Evolutionary conservation across 176 grass and related monocot genomes (phyloP).

Genomic region (Triticum timopheevii): DNA sequence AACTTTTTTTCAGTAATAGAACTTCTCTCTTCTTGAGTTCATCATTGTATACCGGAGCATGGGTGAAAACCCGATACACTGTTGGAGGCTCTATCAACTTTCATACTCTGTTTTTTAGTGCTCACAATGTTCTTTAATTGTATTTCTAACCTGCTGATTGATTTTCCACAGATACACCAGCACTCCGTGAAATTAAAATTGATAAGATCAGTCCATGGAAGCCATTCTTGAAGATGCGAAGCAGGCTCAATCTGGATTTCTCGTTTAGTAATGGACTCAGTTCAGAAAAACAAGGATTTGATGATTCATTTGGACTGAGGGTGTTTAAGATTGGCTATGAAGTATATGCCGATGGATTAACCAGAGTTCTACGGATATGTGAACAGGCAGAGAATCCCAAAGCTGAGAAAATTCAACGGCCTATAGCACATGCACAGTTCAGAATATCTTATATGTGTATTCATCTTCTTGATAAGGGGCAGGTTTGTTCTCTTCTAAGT

Average conservation of each 20-base stretch:
- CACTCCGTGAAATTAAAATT: slow-evolving; percentile 86
- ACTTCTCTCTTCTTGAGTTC: neutral
- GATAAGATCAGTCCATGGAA: slow-evolving; percentile 79
- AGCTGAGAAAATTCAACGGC: slow-evolving; percentile 47
- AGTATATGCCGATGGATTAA: slow-evolving; percentile 82
- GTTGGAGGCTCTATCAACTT: neutral
- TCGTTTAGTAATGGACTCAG: slow-evolving; percentile 48
- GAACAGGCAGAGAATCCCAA: slow-evolving; percentile 46
- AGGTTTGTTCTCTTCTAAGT: slow-evolving; percentile 53
- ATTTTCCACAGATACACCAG: slow-evolving; percentile 66
- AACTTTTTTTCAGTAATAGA: neutral
- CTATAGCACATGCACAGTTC: slow-evolving; percentile 58
- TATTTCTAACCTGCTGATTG: slow-evolving; percentile 28
- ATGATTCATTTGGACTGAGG: slow-evolving; percentile 55
- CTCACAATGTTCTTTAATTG: slow-evolving; percentile 18
- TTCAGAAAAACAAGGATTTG: slow-evolving; percentile 53
- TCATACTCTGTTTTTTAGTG: neutral
- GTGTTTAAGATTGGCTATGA: slow-evolving; percentile 73
- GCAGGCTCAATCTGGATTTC: slow-evolving; percentile 62
- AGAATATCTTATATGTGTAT: slow-evolving; percentile 58
- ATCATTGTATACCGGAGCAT: neutral
- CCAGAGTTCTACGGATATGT: slow-evolving; percentile 71
- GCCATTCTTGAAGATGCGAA: slow-evolving; percentile 74
- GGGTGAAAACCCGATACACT: neutral
- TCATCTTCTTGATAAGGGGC: slow-evolving; percentile 70